These are phyloP conservation scores for Malus domestica DNA, from an alignment of 306 rosid genomes.

Conservation along the genomic window ASM211411v1 NC_041802.1:8777501-8778000, in stretches of 20 bases:
- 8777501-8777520: slow-evolving; percentile 73
- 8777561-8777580: background rate
- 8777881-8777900: slow-evolving; percentile 73
- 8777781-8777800: background rate
- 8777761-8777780: slow-evolving; percentile 6
- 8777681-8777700: slow-evolving; percentile 4
- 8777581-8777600: background rate
- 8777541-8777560: background rate
- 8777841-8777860: slow-evolving; percentile 71
- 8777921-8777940: slow-evolving; percentile 58
- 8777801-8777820: background rate
- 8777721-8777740: slow-evolving; percentile 5
- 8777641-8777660: background rate
- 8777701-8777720: slow-evolving; percentile 6
- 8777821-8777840: slow-evolving; percentile 32
- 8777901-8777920: slow-evolving; percentile 71
- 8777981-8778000: slow-evolving; percentile 41
- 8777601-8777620: background rate
- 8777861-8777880: slow-evolving; percentile 76
- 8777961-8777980: slow-evolving; percentile 52
- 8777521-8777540: slow-evolving; percentile 2
- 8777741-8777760: background rate
- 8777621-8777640: background rate
- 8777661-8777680: background rate
- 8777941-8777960: slow-evolving; percentile 43